phyloP scores from a whole-genome alignment of 306 rosid genomes.

The Herpetospermum pedunculosum region DNA sequence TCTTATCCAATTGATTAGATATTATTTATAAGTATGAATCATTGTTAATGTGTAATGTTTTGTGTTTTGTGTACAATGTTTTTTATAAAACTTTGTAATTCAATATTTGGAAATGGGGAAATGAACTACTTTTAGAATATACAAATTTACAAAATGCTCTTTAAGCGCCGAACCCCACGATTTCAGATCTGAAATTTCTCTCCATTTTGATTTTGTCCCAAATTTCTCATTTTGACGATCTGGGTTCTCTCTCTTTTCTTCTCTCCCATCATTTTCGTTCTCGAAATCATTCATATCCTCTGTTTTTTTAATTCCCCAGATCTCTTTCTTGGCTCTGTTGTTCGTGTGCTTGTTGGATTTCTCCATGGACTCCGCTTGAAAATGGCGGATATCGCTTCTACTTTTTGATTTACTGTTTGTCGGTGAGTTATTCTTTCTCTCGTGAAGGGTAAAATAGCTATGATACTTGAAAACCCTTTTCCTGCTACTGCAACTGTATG shows the following conservation, averaged over 20 bases:
- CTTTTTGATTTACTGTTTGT: not conserved
- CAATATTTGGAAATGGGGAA: not conserved
- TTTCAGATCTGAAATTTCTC: conserved; percentile 6
- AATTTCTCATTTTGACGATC: not conserved
- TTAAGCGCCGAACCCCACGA: not conserved
- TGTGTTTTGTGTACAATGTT: too few relatives aligned
- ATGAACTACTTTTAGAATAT: not conserved
- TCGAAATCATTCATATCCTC: not conserved
- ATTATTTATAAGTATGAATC: not conserved
- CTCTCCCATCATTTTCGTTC: not conserved
- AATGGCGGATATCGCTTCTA: not conserved
- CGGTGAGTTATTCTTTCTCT: not conserved
- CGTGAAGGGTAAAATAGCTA: not conserved
- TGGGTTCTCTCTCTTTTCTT: not conserved
- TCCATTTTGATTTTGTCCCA: not conserved
- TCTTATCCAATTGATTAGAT: not conserved
- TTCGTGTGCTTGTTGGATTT: not conserved
- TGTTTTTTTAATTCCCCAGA: not conserved
- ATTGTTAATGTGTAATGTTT: not conserved
- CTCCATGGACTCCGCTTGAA: not conserved
- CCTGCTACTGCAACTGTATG: not conserved
- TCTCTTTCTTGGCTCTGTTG: not conserved
- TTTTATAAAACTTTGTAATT: too few relatives aligned
- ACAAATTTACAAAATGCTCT: not conserved
- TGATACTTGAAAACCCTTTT: not conserved